Base-by-base conservation (phyloP, 2,329 filamentous ascomycete species). In the Botrytis medusae region DNA sequence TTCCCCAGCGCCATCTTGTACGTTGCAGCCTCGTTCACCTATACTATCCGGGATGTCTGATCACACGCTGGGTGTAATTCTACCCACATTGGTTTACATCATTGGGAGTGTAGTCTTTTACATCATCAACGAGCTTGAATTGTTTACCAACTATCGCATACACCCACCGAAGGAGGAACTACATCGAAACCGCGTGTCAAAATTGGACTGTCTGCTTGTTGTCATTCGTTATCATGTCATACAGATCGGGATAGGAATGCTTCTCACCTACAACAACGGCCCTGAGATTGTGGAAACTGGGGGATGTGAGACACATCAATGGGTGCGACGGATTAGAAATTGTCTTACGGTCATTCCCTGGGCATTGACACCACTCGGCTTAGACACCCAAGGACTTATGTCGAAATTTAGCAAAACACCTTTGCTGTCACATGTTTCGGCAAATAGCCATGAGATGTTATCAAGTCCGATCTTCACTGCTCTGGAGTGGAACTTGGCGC, bases 151-250 rank as follows among this genome's bases (percentile, higher is more conserved):
- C 44, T 71, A 63, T 48, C 69, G 69, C 25, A 71, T 71, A 10
- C 69, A 71, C 48, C 69, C 69, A 63, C 32, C 32, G 14, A 61
- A 51, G 12, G 69, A 71, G 6, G 69, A 71, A n/a, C 32, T 71
- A 14, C 69, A 40, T 62, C 69, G 69, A 62, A 71, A 71, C 34
- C 69, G 69, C 22, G 69, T 71, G 8, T 71, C 69, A 37, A 71
- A 44, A 22, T 18, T 71, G n/a, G 42, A 6, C 7, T 71, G 69
- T 63, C 69, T 71, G 63, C 42, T 62, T n/a, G 44, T 37, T 62
- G 57, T 71, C 14, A n/a, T 71, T 62, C 69, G 69, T 40, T 71
- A 71, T 51, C 69, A 71, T 61, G 69, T 51, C 4, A 71, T 62
- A 32, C 69, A 71, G 42, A 71, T 71, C 9, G 32, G 4, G 1